Base-by-base conservation (phyloP, 345 rosid genomes). In the Brassica cretica region DNA sequence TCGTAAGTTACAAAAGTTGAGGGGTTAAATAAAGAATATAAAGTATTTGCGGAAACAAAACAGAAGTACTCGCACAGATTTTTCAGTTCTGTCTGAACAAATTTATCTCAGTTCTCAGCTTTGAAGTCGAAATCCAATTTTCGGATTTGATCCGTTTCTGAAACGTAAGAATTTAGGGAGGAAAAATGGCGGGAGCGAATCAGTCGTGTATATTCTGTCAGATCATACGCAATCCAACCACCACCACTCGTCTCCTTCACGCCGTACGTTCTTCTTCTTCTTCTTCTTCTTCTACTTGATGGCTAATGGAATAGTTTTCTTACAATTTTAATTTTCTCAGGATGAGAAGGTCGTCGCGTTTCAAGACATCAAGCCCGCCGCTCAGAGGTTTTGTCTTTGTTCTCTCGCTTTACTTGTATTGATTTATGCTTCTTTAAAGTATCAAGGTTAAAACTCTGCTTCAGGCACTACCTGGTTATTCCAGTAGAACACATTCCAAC, bases 391-490 rank as follows among this genome's bases (percentile, higher is more conserved):
- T 83, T 64, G 8, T 46, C 62, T 25, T 44, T 12, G 1, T 29
- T 63, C 46, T 4, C 58, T 71, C 35, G 49, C 15, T 46, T 41
- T 41, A 41, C 14, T 41, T 41, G 46, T 39, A 9, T 44, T 44
- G 51, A 44, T 44, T 5, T 44, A 44, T 44, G 51, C 51, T 44
- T 44, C 12, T 44, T 44, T 44, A 37, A 8, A 39, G 46, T 44
- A 44, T 11, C n/a, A 44, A 11, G 15, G 49, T 41, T 41, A 12
- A 44, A 44, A 44, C 53, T 12, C 53, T 46, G 53, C 78, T 61
- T 32, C 71, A 92, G 98, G 87, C 98, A 94, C 79, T 94, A 88
- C 82, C 83, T 89, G 87, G 93, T 94, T 15, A 88, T 92, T 78
- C 95, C 98, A 32, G 84, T 82, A 72, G 73, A 85, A 81, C 97